Conservation (phyloP, 352 stramenopile species). For the Pilasporangium apinafurcum region DNA sequence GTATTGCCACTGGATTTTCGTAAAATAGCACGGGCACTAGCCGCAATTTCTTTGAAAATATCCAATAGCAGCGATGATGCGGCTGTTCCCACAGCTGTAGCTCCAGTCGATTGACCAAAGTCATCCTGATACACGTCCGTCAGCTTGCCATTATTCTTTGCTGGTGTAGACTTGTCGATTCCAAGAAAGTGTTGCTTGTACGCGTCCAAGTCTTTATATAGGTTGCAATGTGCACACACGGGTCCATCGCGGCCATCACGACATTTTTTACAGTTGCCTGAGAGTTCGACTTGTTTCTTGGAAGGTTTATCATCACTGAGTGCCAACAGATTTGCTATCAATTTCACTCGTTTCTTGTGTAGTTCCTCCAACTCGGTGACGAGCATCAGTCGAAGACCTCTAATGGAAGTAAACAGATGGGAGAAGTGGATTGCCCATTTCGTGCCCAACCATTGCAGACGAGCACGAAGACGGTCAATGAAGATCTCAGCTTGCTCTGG, state of each 20-base stretch:
- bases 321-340: constrained; percentile 27
- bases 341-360: constrained; percentile 14
- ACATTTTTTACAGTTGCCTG: constrained; percentile 63
- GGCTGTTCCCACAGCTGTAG: not conserved
- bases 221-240: constrained; percentile 53
- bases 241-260: constrained; percentile 48
- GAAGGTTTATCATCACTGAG: constrained; percentile 32
- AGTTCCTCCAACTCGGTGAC: constrained; percentile 43
- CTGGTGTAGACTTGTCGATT: constrained; percentile 22
- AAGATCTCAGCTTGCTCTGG: constrained; percentile 15
- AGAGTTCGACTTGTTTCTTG: constrained; percentile 41
- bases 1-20: too few species aligned
- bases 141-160: not conserved
- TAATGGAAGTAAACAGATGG: constrained; percentile 27
- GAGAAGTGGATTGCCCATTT: constrained; percentile 44
- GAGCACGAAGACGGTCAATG: constrained; percentile 35
- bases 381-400: constrained; percentile 42
- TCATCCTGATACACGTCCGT: constrained; percentile 7
- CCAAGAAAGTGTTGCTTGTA: constrained; percentile 54
- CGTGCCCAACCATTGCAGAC: constrained; percentile 28
- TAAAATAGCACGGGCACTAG: constrained; percentile 11
- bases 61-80: constrained; percentile 39
- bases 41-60: constrained; percentile 50
- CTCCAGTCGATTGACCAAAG: not conserved
- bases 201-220: constrained; percentile 57